A percentile compares a stretch with the other conserved stretches of the same genome.
phyloP scores from a whole-genome alignment of 768 basidiomycete species.

The Coprinopsis sp. region DNA sequence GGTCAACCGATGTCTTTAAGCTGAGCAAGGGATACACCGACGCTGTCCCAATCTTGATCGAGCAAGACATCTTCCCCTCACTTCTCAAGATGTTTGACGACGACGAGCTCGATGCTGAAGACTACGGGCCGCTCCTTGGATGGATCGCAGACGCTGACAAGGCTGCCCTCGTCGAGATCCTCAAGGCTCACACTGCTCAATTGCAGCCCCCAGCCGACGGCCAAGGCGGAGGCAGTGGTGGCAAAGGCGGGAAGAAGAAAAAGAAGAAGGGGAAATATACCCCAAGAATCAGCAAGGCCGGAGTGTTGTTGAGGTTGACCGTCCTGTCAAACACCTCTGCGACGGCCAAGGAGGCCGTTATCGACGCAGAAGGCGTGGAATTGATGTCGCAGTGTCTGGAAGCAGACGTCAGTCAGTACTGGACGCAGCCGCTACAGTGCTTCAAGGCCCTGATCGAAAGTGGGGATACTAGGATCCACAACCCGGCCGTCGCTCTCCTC shows the following conservation, averaged over 20 bases:
- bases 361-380: conserved; percentile 12
- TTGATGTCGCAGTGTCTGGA: conserved; percentile 3
- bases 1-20: conserved; percentile 2
- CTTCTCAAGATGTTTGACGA: conserved; percentile 14
- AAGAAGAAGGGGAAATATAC: conserved; percentile 16
- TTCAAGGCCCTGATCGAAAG: conserved; percentile 4
- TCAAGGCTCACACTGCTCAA: conserved; percentile 10
- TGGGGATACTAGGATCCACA: not conserved
- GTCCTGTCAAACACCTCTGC: conserved; percentile 8
- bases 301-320: conserved; percentile 10
- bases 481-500: conserved; percentile 1
- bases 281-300: conserved; percentile 8
- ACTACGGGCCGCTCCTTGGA: conserved; percentile 11
- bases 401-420: not conserved
- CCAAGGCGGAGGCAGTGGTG: too few relatives aligned
- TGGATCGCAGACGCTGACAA: conserved; percentile 6
- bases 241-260: conserved; percentile 13
- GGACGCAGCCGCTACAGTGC: conserved; percentile 4
- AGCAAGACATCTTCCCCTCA: conserved; percentile 2
- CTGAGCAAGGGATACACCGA: conserved; percentile 12
- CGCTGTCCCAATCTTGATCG: conserved; percentile 7
- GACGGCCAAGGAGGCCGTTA: conserved; percentile 10
- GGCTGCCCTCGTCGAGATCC: conserved; percentile 4
- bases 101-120: conserved; percentile 5
- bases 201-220: conserved; percentile 4